These are phyloP conservation scores for Pestalotiopsis sp. DNA, from an alignment of 2,329 filamentous ascomycete genomes.

Conservation along the genomic window DNA sequence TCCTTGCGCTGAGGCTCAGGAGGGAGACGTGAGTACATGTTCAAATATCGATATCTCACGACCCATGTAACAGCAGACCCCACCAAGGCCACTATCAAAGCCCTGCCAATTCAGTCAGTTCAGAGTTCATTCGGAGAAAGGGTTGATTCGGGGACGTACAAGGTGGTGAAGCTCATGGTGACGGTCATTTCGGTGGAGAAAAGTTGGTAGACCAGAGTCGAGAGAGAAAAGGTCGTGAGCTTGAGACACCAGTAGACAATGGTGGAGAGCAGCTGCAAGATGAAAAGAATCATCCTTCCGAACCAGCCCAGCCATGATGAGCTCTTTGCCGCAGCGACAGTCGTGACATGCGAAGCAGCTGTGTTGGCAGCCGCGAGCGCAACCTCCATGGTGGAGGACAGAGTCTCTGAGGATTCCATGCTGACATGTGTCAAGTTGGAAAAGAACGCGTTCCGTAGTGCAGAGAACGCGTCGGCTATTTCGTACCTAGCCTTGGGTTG, in stretches of 20 bases:
- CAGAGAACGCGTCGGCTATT: neutral
- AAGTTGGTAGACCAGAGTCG: conserved; percentile 75
- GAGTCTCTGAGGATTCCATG: conserved; percentile 24
- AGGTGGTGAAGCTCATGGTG: conserved; percentile 96
- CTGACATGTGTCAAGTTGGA: neutral
- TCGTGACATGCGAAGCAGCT: conserved; percentile 23
- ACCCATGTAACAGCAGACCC: conserved; percentile 92
- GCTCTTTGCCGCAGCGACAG: conserved; percentile 25
- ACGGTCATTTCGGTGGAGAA: conserved; percentile 78
- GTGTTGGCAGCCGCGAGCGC: conserved; percentile 26
- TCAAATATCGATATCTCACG: conserved; percentile 91
- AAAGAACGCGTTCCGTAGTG: neutral
- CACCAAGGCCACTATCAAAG: conserved; percentile 76
- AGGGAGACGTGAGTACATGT: conserved; percentile 93
- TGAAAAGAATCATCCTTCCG: conserved; percentile 55
- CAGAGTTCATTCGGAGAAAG: neutral
- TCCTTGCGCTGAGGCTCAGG: conserved; percentile 96
- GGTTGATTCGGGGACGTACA: conserved; percentile 57
- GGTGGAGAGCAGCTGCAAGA: conserved; percentile 58
- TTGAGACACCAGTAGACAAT: conserved; percentile 79
- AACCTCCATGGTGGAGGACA: conserved; percentile 26
- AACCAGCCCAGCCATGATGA: conserved; percentile 61
- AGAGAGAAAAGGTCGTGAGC: conserved; percentile 85
- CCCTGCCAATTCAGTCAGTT: conserved; percentile 42
- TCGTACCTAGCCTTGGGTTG: neutral